Evolutionary conservation across 208 protist species (phyloP), one percentile per base, ranked within the genome.

Genomic region (Trypanosoma mega): DNA sequence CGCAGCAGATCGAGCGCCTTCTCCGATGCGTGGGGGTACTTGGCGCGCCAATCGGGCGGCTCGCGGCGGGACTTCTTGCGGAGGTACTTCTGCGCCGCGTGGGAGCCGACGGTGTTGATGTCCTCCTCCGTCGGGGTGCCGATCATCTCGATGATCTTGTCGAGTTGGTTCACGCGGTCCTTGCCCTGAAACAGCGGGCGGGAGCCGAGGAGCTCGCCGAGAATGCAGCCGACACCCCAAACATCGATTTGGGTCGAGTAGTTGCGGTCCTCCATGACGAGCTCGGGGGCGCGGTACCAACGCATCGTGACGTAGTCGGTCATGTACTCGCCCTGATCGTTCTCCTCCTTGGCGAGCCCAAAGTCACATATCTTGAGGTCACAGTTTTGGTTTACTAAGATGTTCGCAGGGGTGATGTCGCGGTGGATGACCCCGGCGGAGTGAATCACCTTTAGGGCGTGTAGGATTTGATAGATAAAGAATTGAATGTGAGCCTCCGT

Each of bases 301-400:
- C 94, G 81, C 87, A 96, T 97, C 33, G 90, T 96, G 56, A 97
- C 93, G 72, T 97, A 97, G 66, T 97, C 92, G 20, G 93, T 97
- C 87, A 97, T 93, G 73, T 94, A 80, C 53, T 94, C 82, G 5
- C 78, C 88, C 57, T 93, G 82, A 43, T 94, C 83, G 41, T 72
- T 83, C 63, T 92, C 86, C 56, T 94, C 87, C 72, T 92, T 90
- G 12, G 91, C 87, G 23, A 97, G 80, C 1, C 93, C 94, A 72
- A 98, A 97, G 80, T 98, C 96, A 58, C 91, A 96, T 49, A 98
- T 97, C 80, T 98, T 98, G 14, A 98, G 65, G 55, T 98, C 96
- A 74, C 97, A 98, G 74, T 98, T 98, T 27, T 82, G 95, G 81
- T 98, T 98, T 18, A 98, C 82, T 33, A 98, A 75, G 47, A 98